Conservation (phyloP, 2,329 filamentous ascomycete species). For the Epichloe baconii region DNA sequence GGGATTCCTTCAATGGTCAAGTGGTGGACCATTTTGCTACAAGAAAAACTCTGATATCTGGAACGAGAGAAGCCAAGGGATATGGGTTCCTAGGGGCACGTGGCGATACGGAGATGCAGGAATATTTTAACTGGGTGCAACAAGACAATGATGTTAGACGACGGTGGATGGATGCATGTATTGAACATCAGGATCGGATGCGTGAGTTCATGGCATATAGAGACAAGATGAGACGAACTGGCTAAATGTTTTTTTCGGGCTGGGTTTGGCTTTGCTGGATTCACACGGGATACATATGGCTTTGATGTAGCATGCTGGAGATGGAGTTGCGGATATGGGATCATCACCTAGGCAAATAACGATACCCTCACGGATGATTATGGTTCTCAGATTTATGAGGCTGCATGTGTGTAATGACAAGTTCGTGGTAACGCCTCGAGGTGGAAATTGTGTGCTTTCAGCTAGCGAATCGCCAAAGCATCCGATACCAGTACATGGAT, state of each 20-base stretch:
- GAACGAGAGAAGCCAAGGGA: slow-evolving; percentile 27
- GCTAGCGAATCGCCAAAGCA: too few species aligned
- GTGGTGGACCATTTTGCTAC: slow-evolving; percentile 44
- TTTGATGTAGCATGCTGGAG: background rate
- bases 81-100: slow-evolving; percentile 30
- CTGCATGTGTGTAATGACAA: too few species aligned
- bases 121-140: slow-evolving; percentile 47
- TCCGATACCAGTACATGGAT: too few species aligned
- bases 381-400: background rate
- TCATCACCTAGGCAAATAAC: background rate
- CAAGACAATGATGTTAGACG: slow-evolving; percentile 51
- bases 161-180: slow-evolving; percentile 46
- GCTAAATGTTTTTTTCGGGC: slow-evolving; percentile 1
- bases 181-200: slow-evolving; percentile 46
- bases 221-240: slow-evolving; percentile 24
- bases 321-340: background rate
- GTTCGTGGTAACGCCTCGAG: too few species aligned
- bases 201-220: slow-evolving; percentile 41
- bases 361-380: background rate
- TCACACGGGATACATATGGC: background rate
- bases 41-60: slow-evolving; percentile 31
- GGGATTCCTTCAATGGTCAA: slow-evolving; percentile 33
- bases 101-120: slow-evolving; percentile 33
- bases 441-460: too few species aligned
- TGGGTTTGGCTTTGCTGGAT: background rate